Conservation (phyloP, 73 alveolate genomes). For the Effrenium voratum region DNA sequence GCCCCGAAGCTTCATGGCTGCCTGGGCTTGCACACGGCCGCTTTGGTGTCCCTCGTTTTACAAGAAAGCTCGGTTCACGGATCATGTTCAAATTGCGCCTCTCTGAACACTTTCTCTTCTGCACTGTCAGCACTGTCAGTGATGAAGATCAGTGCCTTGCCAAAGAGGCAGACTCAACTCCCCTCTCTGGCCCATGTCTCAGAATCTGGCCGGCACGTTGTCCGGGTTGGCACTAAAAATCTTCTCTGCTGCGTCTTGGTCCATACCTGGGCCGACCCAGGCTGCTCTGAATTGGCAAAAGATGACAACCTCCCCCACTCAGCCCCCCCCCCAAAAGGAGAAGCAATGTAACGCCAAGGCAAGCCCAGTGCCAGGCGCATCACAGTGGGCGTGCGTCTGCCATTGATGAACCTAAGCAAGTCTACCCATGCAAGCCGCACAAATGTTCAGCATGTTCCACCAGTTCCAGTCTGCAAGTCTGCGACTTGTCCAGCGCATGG, state of each 20-base stretch:
- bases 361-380: constrained; percentile 41
- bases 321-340: too few species aligned
- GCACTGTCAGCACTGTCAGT: not conserved
- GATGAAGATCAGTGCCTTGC: constrained; percentile 45
- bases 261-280: constrained; percentile 41
- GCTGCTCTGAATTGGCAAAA: too few species aligned
- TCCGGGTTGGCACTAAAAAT: constrained; percentile 48
- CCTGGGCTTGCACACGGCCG: not conserved
- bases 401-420: constrained; percentile 51
- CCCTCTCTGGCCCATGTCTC: too few species aligned
- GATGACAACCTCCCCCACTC: too few species aligned
- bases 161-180: not conserved
- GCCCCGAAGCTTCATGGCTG: constrained; percentile 57
- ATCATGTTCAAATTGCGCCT: not conserved
- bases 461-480: not conserved
- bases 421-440: too few species aligned
- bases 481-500: constrained; percentile 38
- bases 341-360: too few species aligned
- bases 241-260: constrained; percentile 48
- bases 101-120: constrained; percentile 53
- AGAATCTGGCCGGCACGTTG: constrained; percentile 32
- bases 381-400: constrained; percentile 43
- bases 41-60: too few species aligned
- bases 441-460: not conserved
- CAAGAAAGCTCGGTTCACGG: not conserved